Percentiles rank a stretch among this genome's conserved stretches.
Conservation (phyloP, 2,329 filamentous ascomycete species). For the Setomelanomma holmii region DNA sequence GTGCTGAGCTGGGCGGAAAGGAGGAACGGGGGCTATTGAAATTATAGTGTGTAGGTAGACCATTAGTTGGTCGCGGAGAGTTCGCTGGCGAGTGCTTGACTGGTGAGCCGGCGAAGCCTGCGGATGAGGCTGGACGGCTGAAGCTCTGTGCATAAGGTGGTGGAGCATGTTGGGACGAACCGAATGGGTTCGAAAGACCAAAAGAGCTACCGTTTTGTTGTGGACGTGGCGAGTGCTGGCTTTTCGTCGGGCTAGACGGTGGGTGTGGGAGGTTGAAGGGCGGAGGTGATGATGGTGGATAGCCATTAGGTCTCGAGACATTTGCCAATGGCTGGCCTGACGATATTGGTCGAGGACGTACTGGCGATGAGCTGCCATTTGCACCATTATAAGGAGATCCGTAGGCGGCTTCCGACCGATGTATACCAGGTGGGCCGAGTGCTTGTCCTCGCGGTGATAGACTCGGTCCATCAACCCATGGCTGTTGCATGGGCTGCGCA, state of each 20-base stretch:
- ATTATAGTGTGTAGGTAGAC: constrained; percentile 38
- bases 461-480: constrained; percentile 52
- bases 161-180: constrained; percentile 19
- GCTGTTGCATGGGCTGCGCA: constrained; percentile 24
- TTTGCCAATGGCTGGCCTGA: constrained; percentile 23
- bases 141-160: constrained; percentile 36
- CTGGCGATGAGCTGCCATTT: constrained; percentile 39
- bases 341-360: constrained; percentile 29
- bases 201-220: constrained; percentile 40
- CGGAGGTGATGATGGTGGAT: constrained; percentile 43
- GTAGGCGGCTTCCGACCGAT: constrained; percentile 46
- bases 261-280: constrained; percentile 35
- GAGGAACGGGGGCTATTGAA: constrained; percentile 56
- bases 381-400: constrained; percentile 37
- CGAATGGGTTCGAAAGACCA: constrained; percentile 31
- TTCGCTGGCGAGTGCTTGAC: constrained; percentile 45
- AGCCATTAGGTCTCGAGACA: constrained; percentile 26
- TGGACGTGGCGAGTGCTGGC: constrained; percentile 27
- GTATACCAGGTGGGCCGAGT: constrained; percentile 52
- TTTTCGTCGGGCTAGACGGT: constrained; percentile 37
- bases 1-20: constrained; percentile 49
- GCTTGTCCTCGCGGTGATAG: constrained; percentile 55
- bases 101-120: constrained; percentile 38
- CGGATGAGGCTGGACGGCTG: constrained; percentile 39
- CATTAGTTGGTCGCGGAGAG: constrained; percentile 44